Evolutionary conservation across 1,284 basidiomycete genomes (phyloP), one percentile per base, ranked within the genome.

Genomic region (Crepidotus sp.): DNA sequence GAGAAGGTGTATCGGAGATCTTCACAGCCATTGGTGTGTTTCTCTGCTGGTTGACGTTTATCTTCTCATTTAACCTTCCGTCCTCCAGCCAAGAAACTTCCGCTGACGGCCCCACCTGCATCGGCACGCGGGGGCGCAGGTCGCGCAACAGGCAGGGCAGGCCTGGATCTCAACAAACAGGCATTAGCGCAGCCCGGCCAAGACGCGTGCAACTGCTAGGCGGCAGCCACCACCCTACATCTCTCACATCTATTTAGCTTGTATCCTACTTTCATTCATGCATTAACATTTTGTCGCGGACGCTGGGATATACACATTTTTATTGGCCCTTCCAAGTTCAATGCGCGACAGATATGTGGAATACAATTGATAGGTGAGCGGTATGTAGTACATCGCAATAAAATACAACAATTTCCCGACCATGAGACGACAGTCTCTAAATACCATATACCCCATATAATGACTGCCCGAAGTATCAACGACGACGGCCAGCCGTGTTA

Each of bases 1-100:
- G 93, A 31, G 84, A 92, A 49, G 90, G 90, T 50, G 94, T 98
- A 18, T 67, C 81, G 40, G 87, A 90, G 46, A 81, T 95, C 56
- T 97, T 95, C 66, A 83, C 80, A 45, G 79, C 83, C 21, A 93
- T 95, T 54, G 87, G 86, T 87, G 52, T 48, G 78, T 64, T 24
- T 31, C 11, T 38, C 47, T 44, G 34, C 33, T 14, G 22, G 8
- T 10, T 21, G 34, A 25, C n/a, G n/a, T n/a, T n/a, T n/a, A n/a
- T 31, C 25, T n/a, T 17, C 10, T 45, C 40, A 34, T 34, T 48
- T 34, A 45, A 24, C 3, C 13, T 3, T 3, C 14, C 7, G 10
- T 13, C 19, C 31, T 32, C 51, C 55, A 89, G 85, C 85, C 59
- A 84, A 86, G 77, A 89, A 87, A 57, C 68, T 89, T 8, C 85